Evolutionary conservation across 208 protist genomes (phyloP).

Genomic region (Wallacemonas rigidus): DNA sequence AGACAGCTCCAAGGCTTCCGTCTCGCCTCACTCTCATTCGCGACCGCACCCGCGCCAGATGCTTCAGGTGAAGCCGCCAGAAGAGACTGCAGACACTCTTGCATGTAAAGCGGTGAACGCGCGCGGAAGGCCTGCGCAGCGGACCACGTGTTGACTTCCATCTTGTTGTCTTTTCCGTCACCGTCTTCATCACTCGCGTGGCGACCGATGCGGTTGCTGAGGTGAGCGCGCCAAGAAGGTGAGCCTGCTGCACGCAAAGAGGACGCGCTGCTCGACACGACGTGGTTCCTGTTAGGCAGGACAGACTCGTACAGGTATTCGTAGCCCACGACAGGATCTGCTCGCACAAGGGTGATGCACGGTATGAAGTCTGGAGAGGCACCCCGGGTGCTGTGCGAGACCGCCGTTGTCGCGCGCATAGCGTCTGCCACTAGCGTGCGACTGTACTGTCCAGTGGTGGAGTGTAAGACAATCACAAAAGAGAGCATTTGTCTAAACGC

Average conservation of each 20-base stretch:
- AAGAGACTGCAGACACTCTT: constrained; percentile 6
- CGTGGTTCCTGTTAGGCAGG: constrained; percentile 53
- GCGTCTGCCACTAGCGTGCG: constrained; percentile 52
- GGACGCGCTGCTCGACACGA: constrained; percentile 19
- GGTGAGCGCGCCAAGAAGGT: constrained; percentile 8
- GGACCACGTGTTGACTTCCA: not conserved
- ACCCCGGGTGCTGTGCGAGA: constrained; percentile 42
- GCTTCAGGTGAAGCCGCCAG: not conserved
- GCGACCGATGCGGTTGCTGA: too few relatives aligned
- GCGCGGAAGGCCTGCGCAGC: constrained; percentile 10
- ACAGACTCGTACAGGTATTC: constrained; percentile 63
- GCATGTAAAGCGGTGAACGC: constrained; percentile 11
- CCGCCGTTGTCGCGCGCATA: constrained; percentile 40
- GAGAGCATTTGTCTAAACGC: constrained; percentile 26
- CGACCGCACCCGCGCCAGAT: not conserved
- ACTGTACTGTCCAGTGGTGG: constrained; percentile 40
- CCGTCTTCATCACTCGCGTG: too few relatives aligned
- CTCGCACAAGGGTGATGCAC: constrained; percentile 57
- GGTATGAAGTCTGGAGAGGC: constrained; percentile 66
- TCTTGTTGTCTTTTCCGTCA: not conserved
- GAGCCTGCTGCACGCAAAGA: constrained; percentile 9
- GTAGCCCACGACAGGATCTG: constrained; percentile 56
- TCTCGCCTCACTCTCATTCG: not conserved
- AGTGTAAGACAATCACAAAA: constrained; percentile 75
- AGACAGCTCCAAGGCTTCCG: constrained; percentile 56